Evolutionary conservation across 768 basidiomycete genomes (phyloP).

Genomic region (Suillus alpinus): DNA sequence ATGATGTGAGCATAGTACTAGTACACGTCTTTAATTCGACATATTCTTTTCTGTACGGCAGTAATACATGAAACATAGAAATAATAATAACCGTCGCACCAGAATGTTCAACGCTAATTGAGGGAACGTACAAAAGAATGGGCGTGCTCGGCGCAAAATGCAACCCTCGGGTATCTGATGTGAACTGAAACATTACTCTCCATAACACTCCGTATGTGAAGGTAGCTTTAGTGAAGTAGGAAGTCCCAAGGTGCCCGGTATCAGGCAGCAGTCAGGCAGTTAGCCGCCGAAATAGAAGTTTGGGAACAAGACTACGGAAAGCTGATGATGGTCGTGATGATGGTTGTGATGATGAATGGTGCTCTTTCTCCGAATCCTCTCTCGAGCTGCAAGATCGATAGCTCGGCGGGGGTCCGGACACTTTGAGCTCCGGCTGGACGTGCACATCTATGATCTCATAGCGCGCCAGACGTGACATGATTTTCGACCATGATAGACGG

Average conservation of each 20-base stretch:
- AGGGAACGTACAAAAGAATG: not conserved
- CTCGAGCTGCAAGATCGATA: slow-evolving; percentile 24
- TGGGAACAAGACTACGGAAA: slow-evolving; percentile 4
- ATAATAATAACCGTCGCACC: not conserved
- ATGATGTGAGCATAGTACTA: not conserved
- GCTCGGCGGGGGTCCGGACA: slow-evolving; percentile 35
- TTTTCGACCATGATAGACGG: slow-evolving; percentile 46
- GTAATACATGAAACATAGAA: not conserved
- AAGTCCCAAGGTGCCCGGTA: not conserved
- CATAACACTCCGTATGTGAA: not conserved
- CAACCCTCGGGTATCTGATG: not conserved
- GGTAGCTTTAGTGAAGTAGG: not conserved
- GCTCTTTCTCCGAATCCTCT: slow-evolving; percentile 14
- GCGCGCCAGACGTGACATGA: slow-evolving; percentile 38
- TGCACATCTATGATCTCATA: slow-evolving; percentile 49
- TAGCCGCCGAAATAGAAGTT: slow-evolving; percentile 16
- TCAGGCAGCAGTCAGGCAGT: not conserved
- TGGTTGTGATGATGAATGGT: not conserved
- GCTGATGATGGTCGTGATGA: not conserved
- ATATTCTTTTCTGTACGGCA: not conserved
- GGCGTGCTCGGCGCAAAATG: not conserved
- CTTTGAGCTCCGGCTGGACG: slow-evolving; percentile 32
- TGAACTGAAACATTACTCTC: not conserved
- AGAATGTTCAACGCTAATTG: not conserved
- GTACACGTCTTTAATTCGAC: not conserved